phyloP scores from a whole-genome alignment of 192 early-diverging fungal species.

The Coemansia sp. region DNA sequence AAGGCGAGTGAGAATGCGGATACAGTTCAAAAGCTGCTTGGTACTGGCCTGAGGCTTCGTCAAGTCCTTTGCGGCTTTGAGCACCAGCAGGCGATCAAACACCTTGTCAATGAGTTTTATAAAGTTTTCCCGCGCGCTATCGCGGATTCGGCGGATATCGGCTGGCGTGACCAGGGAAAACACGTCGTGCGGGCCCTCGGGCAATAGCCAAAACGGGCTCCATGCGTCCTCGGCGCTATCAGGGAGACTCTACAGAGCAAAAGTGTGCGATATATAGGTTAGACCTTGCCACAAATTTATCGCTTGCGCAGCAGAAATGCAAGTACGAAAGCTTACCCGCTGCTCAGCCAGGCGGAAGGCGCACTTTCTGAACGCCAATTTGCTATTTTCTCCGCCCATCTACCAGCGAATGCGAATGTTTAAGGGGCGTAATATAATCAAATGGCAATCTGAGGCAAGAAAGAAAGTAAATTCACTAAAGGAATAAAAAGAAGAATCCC shows the following conservation, averaged over 20 bases:
- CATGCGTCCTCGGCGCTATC: slow-evolving; percentile 54
- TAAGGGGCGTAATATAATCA: too few relatives aligned
- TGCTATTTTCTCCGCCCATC: slow-evolving; percentile 91
- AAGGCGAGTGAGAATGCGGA: slow-evolving; percentile 81
- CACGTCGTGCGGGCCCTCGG: slow-evolving; percentile 68
- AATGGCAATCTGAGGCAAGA: too few relatives aligned
- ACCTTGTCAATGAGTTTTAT: slow-evolving; percentile 79
- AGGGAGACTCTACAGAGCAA: slow-evolving; percentile 37
- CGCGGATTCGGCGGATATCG: slow-evolving; percentile 80
- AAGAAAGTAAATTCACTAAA: background rate
- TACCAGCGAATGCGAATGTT: background rate
- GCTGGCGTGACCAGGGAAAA: slow-evolving; percentile 84
- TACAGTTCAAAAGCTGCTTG: slow-evolving; percentile 77
- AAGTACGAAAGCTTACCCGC: slow-evolving; percentile 58
- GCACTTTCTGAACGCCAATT: slow-evolving; percentile 85
- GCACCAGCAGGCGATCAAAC: slow-evolving; percentile 59
- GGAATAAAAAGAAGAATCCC: background rate
- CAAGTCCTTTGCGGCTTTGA: slow-evolving; percentile 60
- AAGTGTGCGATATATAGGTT: background rate
- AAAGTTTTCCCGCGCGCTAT: slow-evolving; percentile 76
- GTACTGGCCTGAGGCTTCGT: slow-evolving; percentile 57
- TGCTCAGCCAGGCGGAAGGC: slow-evolving; percentile 86
- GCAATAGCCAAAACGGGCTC: slow-evolving; percentile 74
- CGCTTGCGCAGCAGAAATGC: slow-evolving; percentile 24
- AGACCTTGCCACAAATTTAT: slow-evolving; percentile 20